Percentiles rank a stretch among this genome's conserved stretches.
Conservation (phyloP, 2,329 filamentous ascomycete genomes). For the Penicillium sp. region DNA sequence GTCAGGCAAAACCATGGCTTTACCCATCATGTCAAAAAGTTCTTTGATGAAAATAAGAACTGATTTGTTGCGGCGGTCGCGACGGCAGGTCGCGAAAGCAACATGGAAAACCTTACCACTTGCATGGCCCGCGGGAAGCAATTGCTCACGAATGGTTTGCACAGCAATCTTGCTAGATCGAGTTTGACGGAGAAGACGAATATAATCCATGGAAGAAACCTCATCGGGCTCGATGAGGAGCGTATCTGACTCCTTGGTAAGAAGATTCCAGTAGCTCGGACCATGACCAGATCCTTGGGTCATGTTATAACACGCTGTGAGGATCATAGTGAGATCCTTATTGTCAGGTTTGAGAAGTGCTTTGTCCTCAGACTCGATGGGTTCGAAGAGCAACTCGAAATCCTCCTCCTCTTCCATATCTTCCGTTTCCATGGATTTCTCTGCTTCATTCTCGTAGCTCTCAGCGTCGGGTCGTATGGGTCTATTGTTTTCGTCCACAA, state of each 20-base stretch:
- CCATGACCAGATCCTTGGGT: slow-evolving; percentile 66
- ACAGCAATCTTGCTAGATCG: slow-evolving; percentile 68
- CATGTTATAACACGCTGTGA: slow-evolving; percentile 64
- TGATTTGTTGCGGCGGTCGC: slow-evolving; percentile 76
- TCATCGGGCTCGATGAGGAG: slow-evolving; percentile 71
- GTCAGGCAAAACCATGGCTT: slow-evolving; percentile 34
- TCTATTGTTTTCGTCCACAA: slow-evolving; percentile 32
- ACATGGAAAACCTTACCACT: slow-evolving; percentile 66
- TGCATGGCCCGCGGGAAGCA: slow-evolving; percentile 53
- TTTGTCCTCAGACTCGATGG: slow-evolving; percentile 17
- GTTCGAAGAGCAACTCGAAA: slow-evolving; percentile 44
- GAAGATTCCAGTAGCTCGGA: slow-evolving; percentile 75
- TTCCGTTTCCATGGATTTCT: slow-evolving; percentile 17
- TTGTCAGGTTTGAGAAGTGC: slow-evolving; percentile 54
- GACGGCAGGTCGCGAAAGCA: slow-evolving; percentile 73
- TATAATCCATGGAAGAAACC: slow-evolving; percentile 70
- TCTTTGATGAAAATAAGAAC: slow-evolving; percentile 67
- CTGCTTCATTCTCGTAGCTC: slow-evolving; percentile 10
- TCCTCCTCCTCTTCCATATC: slow-evolving; percentile 30
- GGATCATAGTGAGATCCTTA: slow-evolving; percentile 68
- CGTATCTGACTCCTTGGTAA: slow-evolving; percentile 57
- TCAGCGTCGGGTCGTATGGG: slow-evolving; percentile 25
- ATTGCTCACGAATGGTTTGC: slow-evolving; percentile 59
- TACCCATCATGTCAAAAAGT: slow-evolving; percentile 68
- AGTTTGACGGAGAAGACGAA: slow-evolving; percentile 68